Conservation (phyloP, 257 asterid genomes). For the Solanum piurae region DNA sequence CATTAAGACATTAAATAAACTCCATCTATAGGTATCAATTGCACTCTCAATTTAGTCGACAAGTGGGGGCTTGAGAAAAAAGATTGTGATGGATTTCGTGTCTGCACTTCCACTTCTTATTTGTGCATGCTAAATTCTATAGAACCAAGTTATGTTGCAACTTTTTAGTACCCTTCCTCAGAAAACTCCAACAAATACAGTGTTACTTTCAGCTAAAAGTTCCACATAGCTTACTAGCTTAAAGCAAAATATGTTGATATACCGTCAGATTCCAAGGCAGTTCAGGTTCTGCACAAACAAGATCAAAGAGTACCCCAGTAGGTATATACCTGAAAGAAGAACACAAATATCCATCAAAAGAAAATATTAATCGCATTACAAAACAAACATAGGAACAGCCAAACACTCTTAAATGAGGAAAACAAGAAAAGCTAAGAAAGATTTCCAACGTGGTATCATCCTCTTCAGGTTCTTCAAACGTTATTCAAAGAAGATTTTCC, state of each 20-base stretch:
- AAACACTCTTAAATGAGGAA: neutral
- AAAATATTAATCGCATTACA: neutral
- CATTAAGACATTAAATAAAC: neutral
- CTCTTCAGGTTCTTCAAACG: neutral
- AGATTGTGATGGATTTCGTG: neutral
- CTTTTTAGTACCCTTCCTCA: neutral
- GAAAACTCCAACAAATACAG: neutral
- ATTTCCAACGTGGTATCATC: neutral
- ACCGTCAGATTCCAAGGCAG: slow-evolving; percentile 96
- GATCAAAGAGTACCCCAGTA: slow-evolving; percentile 89
- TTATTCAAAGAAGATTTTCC: neutral
- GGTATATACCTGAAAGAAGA: slow-evolving; percentile 68
- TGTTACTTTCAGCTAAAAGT: neutral
- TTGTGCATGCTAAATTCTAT: neutral
- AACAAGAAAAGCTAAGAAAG: neutral
- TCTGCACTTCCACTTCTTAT: neutral
- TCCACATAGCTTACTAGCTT: neutral
- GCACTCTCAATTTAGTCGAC: neutral
- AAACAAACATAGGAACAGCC: neutral
- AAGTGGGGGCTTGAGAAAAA: neutral
- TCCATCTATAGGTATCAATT: neutral
- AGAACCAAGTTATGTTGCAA: neutral
- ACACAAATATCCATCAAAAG: slow-evolving; percentile 9
- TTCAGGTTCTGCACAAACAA: slow-evolving; percentile 92
- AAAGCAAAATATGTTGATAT: slow-evolving; percentile 6